Conservation (phyloP, 1,284 basidiomycete species). For the Cryptococcus sp. region DNA sequence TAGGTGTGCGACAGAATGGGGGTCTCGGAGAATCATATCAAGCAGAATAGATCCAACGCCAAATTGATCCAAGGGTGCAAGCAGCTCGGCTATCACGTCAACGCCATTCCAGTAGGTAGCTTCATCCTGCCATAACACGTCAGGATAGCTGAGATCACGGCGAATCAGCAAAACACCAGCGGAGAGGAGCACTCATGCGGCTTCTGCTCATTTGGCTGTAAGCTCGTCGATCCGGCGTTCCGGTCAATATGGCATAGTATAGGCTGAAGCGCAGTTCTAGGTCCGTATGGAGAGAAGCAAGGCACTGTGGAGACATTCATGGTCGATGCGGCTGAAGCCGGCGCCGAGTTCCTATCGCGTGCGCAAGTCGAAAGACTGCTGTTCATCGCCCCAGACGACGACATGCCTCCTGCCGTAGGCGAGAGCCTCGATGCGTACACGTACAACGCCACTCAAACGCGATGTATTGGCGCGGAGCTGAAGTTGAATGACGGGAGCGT, state of each 20-base stretch:
- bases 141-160: neutral
- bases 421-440: neutral
- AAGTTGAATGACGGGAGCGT: neutral
- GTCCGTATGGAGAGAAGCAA: conserved; percentile 14
- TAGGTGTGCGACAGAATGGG: conserved; percentile 53
- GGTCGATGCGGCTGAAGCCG: conserved; percentile 21
- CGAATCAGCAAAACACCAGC: conserved; percentile 49
- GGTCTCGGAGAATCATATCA: conserved; percentile 42
- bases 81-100: conserved; percentile 45
- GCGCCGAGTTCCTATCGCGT: conserved; percentile 18
- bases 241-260: neutral
- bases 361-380: conserved; percentile 50
- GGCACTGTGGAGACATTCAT: conserved; percentile 29
- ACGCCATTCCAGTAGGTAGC: conserved; percentile 31
- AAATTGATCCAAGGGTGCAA: conserved; percentile 45
- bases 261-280: neutral
- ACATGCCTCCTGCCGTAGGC: neutral
- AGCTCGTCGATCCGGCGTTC: conserved; percentile 15
- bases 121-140: neutral
- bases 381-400: conserved; percentile 27
- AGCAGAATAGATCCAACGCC: conserved; percentile 51
- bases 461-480: conserved; percentile 8
- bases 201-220: conserved; percentile 53
- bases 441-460: neutral
- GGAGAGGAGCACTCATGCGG: conserved; percentile 53